Percentiles rank a stretch among this genome's conserved stretches.
phyloP scores from a whole-genome alignment of 2,329 filamentous ascomycete genomes.

The Pseudocercospora musae region DNA sequence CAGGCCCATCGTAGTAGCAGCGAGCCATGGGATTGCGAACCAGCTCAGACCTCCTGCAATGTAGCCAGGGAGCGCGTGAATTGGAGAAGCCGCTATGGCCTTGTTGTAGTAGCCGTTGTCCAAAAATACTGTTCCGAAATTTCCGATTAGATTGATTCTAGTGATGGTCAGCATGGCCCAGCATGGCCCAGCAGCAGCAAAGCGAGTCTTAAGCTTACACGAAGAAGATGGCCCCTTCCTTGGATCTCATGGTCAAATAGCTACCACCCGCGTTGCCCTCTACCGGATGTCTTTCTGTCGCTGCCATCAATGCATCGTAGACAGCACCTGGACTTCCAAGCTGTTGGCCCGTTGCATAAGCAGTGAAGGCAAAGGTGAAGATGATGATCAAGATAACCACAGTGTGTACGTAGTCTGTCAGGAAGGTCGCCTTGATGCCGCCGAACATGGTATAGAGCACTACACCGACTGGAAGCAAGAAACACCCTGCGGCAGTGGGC shows the following conservation, averaged over 20 bases:
- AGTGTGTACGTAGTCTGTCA: conserved; percentile 84
- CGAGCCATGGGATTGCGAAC: conserved; percentile 92
- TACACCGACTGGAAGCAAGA: conserved; percentile 76
- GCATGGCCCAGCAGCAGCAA: background rate
- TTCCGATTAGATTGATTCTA: conserved; percentile 73
- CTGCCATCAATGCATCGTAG: conserved; percentile 72
- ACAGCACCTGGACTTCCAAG: conserved; percentile 74
- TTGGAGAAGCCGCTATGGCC: conserved; percentile 81
- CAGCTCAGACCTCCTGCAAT: conserved; percentile 81
- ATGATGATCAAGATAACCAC: conserved; percentile 83
- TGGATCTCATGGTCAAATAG: conserved; percentile 82
- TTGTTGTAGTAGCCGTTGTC: conserved; percentile 84
- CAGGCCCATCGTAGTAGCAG: conserved; percentile 83
- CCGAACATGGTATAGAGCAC: conserved; percentile 67
- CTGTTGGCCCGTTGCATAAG: conserved; percentile 69
- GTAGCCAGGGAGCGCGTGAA: conserved; percentile 81
- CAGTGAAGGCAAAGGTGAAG: conserved; percentile 76
- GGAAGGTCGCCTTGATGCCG: conserved; percentile 82
- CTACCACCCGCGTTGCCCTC: conserved; percentile 75
- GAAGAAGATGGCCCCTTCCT: conserved; percentile 82
- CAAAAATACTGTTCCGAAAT: conserved; percentile 79
- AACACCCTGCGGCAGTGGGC: conserved; percentile 76
- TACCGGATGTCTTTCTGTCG: conserved; percentile 68
- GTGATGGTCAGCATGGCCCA: background rate
- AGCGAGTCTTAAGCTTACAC: conserved; percentile 36